Percentiles rank a stretch among this genome's conserved stretches.
phyloP scores from a whole-genome alignment of 2,329 filamentous ascomycete species.

The Trichoderma sp. region DNA sequence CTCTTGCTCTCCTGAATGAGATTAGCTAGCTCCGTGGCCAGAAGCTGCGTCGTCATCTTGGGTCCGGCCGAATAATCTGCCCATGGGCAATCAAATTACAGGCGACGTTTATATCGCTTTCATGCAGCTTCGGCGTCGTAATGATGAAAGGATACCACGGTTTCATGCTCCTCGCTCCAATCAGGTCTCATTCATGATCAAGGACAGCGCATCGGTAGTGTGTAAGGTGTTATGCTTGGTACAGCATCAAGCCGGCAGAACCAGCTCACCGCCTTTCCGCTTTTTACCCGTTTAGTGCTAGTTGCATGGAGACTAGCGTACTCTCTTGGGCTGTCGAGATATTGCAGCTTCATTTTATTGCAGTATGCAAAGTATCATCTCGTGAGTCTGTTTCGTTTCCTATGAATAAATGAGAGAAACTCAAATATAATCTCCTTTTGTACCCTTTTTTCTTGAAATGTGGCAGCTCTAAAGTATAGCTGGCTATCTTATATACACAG shows the following conservation, averaged over 20 bases:
- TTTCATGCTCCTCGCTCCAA: neutral
- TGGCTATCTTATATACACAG: neutral
- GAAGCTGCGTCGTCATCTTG: slow-evolving; percentile 87
- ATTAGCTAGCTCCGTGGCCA: slow-evolving; percentile 84
- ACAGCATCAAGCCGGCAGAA: slow-evolving; percentile 13
- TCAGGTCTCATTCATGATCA: neutral
- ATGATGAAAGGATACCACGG: neutral
- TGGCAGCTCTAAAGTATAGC: neutral
- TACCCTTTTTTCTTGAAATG: neutral
- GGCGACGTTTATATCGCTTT: slow-evolving; percentile 26
- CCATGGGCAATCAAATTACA: slow-evolving; percentile 28
- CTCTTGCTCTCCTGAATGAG: slow-evolving; percentile 94
- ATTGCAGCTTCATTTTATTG: neutral
- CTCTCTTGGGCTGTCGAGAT: neutral
- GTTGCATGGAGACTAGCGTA: neutral
- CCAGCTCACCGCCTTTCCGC: slow-evolving; percentile 1
- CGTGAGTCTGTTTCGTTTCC: neutral
- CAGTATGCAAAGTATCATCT: neutral
- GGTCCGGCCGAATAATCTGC: slow-evolving; percentile 28
- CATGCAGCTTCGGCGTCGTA: slow-evolving; percentile 30
- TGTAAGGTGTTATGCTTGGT: slow-evolving; percentile 6
- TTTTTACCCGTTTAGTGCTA: neutral
- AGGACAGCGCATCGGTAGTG: slow-evolving; percentile 5
- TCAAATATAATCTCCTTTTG: neutral
- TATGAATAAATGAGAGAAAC: neutral